These are phyloP conservation scores for Microdochium nivale DNA, from an alignment of 2,329 filamentous ascomycete genomes.

Conservation along the genomic window DNA sequence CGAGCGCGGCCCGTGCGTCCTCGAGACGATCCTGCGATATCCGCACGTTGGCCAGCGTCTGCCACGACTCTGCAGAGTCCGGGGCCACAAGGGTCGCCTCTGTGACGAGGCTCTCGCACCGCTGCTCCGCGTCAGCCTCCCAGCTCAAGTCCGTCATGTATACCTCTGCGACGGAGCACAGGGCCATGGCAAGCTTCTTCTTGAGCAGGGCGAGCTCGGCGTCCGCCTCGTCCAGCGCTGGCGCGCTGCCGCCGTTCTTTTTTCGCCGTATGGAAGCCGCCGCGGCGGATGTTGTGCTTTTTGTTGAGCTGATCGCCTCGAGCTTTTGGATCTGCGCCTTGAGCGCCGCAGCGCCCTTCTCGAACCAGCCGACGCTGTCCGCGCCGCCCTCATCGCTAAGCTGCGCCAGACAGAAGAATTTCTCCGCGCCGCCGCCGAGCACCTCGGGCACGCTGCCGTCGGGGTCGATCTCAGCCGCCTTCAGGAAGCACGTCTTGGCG, in stretches of 20 bases:
- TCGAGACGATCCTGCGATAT: slow-evolving; percentile 76
- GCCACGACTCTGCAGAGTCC: slow-evolving; percentile 77
- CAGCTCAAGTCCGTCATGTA: slow-evolving; percentile 98
- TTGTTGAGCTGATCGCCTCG: slow-evolving; percentile 35
- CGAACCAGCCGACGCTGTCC: slow-evolving; percentile 60
- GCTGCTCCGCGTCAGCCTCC: slow-evolving; percentile 82
- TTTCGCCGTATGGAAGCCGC: background rate
- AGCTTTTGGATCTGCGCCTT: slow-evolving; percentile 61
- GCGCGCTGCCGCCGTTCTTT: slow-evolving; percentile 1
- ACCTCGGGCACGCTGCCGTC: slow-evolving; percentile 63
- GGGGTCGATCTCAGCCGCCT: slow-evolving; percentile 67
- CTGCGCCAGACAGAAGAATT: slow-evolving; percentile 92
- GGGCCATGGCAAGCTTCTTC: slow-evolving; percentile 75
- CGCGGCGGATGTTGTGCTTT: slow-evolving; percentile 7
- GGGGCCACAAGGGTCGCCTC: slow-evolving; percentile 84
- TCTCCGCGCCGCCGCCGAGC: slow-evolving; percentile 77
- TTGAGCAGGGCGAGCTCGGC: slow-evolving; percentile 56
- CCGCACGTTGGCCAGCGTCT: slow-evolving; percentile 87
- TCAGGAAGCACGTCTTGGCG: slow-evolving; percentile 63
- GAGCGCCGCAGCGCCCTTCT: slow-evolving; percentile 63
- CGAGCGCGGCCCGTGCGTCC: slow-evolving; percentile 73
- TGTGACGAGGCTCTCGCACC: slow-evolving; percentile 82
- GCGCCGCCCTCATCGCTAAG: slow-evolving; percentile 64
- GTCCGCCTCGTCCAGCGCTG: slow-evolving; percentile 20
- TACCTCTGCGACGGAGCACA: slow-evolving; percentile 90